Conservation (phyloP, 2,329 filamentous ascomycete species). For the Microcyclosporella mali region DNA sequence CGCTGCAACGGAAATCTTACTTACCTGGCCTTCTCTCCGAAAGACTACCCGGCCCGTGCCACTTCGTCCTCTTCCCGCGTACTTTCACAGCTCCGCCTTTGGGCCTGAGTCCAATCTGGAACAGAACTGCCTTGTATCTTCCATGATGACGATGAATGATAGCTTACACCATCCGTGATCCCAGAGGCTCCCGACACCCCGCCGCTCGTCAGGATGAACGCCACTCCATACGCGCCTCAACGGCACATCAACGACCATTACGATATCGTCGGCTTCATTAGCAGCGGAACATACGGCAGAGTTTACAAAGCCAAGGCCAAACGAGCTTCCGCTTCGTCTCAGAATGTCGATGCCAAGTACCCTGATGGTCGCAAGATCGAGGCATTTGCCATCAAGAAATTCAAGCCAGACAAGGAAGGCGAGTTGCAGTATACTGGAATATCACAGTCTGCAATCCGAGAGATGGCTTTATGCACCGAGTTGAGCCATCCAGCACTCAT, state of each 20-base stretch:
- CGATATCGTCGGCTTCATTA: conserved; percentile 96
- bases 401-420: conserved; percentile 98
- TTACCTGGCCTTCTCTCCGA: too few relatives aligned
- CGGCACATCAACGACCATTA: conserved; percentile 88
- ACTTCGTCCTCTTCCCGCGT: too few relatives aligned
- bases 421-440: conserved; percentile 97
- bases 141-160: too few relatives aligned
- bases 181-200: conserved; percentile 26
- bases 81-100: too few relatives aligned
- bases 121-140: too few relatives aligned
- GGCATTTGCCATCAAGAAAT: conserved; percentile 98
- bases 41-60: too few relatives aligned
- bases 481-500: conserved; percentile 85
- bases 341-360: conserved; percentile 21
- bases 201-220: conserved; percentile 29
- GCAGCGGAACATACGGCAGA: conserved; percentile 92
- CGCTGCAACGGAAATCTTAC: too few relatives aligned
- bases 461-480: conserved; percentile 96
- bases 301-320: conserved; percentile 96
- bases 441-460: conserved; percentile 91
- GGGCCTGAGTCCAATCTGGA: too few relatives aligned
- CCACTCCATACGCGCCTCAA: conserved; percentile 57
- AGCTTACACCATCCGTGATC: background rate
- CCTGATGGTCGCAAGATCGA: conserved; percentile 44
- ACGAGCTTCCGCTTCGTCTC: conserved; percentile 54